Evolutionary conservation across 208 protist genomes (phyloP).

Genomic region (Leishmania major): DNA sequence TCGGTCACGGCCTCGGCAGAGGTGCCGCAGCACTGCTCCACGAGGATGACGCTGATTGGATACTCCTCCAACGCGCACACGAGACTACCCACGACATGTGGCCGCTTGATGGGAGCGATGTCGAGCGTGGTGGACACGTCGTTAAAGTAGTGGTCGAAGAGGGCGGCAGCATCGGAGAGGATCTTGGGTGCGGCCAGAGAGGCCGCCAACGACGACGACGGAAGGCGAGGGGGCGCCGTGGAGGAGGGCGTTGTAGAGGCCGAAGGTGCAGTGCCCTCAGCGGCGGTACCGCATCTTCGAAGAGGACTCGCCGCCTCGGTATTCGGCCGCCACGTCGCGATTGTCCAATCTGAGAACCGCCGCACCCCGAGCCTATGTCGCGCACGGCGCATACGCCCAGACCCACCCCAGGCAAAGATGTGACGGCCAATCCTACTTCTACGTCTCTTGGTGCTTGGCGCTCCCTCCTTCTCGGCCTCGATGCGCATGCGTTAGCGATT

Average conservation of each 20-base stretch:
- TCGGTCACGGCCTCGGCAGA: conserved; percentile 17
- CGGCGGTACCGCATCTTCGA: neutral
- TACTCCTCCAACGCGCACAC: conserved; percentile 20
- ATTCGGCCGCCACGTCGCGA: neutral
- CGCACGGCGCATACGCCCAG: neutral
- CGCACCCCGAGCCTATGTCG: neutral
- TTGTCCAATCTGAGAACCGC: neutral
- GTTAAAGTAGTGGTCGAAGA: conserved; percentile 12
- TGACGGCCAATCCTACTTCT: too few species aligned
- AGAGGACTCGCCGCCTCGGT: neutral
- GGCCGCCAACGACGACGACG: neutral
- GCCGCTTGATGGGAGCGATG: conserved; percentile 27
- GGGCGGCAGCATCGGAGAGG: neutral
- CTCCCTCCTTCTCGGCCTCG: neutral
- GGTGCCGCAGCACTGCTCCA: conserved; percentile 22
- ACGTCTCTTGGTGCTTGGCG: neutral
- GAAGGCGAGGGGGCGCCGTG: neutral
- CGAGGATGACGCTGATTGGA: conserved; percentile 18
- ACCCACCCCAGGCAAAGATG: neutral
- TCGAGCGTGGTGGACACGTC: conserved; percentile 28
- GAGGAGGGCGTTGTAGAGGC: neutral
- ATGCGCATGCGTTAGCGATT: neutral
- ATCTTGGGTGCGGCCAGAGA: neutral
- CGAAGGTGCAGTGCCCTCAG: neutral
- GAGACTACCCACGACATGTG: conserved; percentile 25